Conservation (phyloP, 164 flowering plant genomes). For the Tetracentron sinense region DNA sequence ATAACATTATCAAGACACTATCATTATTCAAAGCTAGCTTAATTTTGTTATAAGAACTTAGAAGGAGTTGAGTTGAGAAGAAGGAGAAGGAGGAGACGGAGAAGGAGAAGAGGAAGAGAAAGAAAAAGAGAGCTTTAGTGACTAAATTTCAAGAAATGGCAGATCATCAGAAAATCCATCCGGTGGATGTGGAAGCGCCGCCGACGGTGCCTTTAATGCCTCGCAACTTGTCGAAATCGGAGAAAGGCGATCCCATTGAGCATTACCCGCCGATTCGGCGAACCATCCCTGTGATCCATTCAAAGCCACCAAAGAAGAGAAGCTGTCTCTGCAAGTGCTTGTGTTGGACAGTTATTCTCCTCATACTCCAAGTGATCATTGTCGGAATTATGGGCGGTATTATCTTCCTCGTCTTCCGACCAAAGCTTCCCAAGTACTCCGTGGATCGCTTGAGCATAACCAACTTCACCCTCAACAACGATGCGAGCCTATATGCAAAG, state of each 20-base stretch:
- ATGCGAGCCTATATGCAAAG: conserved; percentile 45
- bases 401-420: conserved; percentile 62
- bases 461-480: conserved; percentile 36
- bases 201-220: conserved; percentile 47
- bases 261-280: conserved; percentile 21
- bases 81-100: neutral
- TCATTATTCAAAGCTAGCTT: neutral
- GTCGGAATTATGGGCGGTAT: conserved; percentile 40
- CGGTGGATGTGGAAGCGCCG: conserved; percentile 41
- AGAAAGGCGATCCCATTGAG: conserved; percentile 35
- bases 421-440: conserved; percentile 72
- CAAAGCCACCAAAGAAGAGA: conserved; percentile 42
- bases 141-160: conserved; percentile 28
- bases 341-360: conserved; percentile 54
- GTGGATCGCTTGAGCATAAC: conserved; percentile 48
- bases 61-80: neutral
- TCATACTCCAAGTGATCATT: conserved; percentile 37
- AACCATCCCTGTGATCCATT: conserved; percentile 26
- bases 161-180: conserved; percentile 58
- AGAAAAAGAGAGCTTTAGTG: too few species aligned
- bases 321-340: conserved; percentile 55
- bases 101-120: neutral
- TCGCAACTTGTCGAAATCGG: conserved; percentile 36
- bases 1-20: neutral
- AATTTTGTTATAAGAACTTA: neutral